A percentile compares a stretch with the other conserved stretches of the same genome.
phyloP scores from a whole-genome alignment of 148 eudicot species.

The Hydrangea macrophylla region DNA sequence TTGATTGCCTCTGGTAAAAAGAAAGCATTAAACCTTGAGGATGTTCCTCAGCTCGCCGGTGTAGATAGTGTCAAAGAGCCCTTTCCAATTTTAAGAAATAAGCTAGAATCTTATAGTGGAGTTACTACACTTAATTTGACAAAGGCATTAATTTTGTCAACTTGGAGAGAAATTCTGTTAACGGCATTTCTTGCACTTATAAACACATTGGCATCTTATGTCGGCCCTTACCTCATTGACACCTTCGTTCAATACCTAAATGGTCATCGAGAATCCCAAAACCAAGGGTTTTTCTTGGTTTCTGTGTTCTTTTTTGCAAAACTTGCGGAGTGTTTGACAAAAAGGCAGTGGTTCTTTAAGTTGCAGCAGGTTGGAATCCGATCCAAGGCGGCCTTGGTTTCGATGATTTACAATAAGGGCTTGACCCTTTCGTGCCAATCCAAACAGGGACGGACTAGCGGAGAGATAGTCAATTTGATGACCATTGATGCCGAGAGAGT shows the following conservation, averaged over 20 bases:
- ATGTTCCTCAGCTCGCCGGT: neutral
- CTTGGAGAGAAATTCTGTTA: conserved; percentile 35
- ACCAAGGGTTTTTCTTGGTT: no score
- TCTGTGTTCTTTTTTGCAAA: conserved; percentile 31
- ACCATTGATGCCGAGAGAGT: conserved; percentile 44
- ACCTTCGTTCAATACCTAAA: conserved; percentile 46
- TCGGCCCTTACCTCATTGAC: conserved; percentile 44
- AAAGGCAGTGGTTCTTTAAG: conserved; percentile 39
- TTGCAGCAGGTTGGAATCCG: conserved; percentile 32
- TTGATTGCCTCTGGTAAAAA: neutral
- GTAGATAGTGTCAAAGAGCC: neutral
- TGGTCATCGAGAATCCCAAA: no score
- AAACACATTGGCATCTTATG: conserved; percentile 31
- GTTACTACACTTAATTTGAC: neutral
- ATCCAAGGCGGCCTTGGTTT: conserved; percentile 31
- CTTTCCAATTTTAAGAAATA: neutral
- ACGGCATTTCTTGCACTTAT: conserved; percentile 26
- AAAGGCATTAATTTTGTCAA: conserved; percentile 28
- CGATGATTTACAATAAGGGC: conserved; percentile 35
- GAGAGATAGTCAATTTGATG: conserved; percentile 50
- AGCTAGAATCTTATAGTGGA: neutral
- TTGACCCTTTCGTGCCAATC: conserved; percentile 34
- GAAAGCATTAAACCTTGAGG: neutral
- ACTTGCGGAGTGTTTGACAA: conserved; percentile 33
- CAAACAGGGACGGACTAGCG: conserved; percentile 41